Conservation (phyloP, 2,329 filamentous ascomycete genomes). For the Microdochium nivale region DNA sequence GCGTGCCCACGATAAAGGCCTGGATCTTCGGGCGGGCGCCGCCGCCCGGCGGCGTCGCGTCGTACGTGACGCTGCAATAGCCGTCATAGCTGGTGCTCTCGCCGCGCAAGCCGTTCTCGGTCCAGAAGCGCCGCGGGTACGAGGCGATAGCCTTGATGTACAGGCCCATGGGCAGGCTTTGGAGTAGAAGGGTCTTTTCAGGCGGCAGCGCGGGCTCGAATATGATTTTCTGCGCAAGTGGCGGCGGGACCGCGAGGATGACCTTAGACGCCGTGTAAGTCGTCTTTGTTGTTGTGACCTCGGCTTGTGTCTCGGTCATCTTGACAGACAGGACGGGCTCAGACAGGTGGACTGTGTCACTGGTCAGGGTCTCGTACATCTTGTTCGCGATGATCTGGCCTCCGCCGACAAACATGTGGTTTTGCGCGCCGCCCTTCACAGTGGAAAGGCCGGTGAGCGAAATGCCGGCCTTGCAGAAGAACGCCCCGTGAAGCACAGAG, state of each 20-base stretch:
- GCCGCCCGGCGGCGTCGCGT: slow-evolving; percentile 3
- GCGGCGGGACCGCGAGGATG: background rate
- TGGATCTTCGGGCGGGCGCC: slow-evolving; percentile 4
- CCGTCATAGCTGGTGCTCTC: slow-evolving; percentile 5
- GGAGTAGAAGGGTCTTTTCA: background rate
- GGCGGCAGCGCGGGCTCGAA: background rate
- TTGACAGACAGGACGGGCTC: background rate
- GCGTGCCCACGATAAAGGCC: slow-evolving; percentile 3
- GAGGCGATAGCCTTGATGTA: background rate
- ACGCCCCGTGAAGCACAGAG: background rate
- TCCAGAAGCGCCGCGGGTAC: background rate
- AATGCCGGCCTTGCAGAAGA: background rate
- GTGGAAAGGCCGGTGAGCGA: background rate
- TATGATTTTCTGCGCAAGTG: background rate
- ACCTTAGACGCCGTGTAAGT: background rate
- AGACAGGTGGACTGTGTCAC: background rate
- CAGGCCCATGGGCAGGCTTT: background rate
- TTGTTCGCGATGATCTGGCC: background rate
- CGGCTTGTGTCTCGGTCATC: background rate
- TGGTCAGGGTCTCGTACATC: background rate
- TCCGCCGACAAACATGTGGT: background rate
- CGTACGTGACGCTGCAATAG: slow-evolving; percentile 3
- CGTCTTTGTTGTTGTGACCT: background rate
- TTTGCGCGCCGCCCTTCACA: background rate
- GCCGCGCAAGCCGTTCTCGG: slow-evolving; percentile 2